Conservation (phyloP, 805 yeast genomes). For the Nakazawaea wickerhamii region DNA sequence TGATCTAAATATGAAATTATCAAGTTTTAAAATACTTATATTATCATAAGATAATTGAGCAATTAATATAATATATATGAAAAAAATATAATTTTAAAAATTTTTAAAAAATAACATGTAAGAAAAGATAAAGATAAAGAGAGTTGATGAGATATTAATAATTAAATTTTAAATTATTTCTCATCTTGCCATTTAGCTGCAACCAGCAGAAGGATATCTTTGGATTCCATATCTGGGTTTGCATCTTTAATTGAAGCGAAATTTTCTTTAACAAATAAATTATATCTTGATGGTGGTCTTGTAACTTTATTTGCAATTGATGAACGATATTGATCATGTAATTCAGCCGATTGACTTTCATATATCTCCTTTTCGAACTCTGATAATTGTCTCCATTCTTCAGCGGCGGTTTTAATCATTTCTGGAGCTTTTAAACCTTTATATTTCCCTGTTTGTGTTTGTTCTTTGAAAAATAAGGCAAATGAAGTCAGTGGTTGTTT, state of each 20-base stretch:
- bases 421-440: no score
- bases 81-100: no score
- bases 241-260: neutral
- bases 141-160: no score
- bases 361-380: neutral
- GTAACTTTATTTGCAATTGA: neutral
- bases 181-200: constrained; percentile 7
- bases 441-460: no score
- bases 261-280: constrained; percentile 6
- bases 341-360: neutral
- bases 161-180: no score
- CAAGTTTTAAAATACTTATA: no score
- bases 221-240: neutral
- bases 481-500: neutral
- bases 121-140: no score
- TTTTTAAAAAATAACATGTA: no score
- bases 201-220: constrained; percentile 4
- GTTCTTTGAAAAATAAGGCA: neutral
- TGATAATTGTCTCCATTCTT: neutral
- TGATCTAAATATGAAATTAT: no score
- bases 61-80: no score
- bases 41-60: no score
- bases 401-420: neutral
- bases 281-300: neutral
- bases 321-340: neutral